Conservation (phyloP, 2,329 filamentous ascomycete genomes). For the Cladorrhinum sp. region DNA sequence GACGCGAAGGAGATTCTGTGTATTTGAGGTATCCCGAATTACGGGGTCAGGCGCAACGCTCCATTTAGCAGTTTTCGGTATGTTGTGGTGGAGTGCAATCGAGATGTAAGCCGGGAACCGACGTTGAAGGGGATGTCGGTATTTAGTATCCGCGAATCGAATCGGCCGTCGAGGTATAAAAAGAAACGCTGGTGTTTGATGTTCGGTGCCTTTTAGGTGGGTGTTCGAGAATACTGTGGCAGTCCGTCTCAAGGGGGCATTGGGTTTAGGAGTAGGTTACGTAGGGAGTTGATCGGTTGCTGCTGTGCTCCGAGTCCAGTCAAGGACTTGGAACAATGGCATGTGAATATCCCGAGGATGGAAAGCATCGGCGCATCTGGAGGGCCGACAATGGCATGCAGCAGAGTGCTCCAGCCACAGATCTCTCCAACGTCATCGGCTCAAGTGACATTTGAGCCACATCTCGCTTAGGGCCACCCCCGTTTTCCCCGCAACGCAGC, state of each 20-base stretch:
- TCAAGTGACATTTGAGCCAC: neutral
- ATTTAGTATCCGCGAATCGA: neutral
- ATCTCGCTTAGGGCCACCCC: neutral
- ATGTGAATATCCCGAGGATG: slow-evolving; percentile 27
- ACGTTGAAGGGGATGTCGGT: neutral
- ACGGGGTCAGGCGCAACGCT: slow-evolving; percentile 16
- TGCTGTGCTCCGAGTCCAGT: neutral
- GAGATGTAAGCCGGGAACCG: slow-evolving; percentile 9
- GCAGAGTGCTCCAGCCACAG: slow-evolving; percentile 6
- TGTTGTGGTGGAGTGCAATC: neutral
- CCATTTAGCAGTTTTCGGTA: slow-evolving; percentile 21
- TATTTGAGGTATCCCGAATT: slow-evolving; percentile 14
- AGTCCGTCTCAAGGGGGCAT: neutral
- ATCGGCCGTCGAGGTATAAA: neutral
- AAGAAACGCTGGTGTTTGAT: slow-evolving; percentile 7
- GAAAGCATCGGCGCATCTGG: slow-evolving; percentile 6
- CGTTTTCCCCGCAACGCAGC: slow-evolving; percentile 7
- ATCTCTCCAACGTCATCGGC: slow-evolving; percentile 8
- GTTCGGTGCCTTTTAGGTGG: neutral
- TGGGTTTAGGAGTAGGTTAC: neutral
- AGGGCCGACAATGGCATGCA: slow-evolving; percentile 12
- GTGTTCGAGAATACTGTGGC: neutral
- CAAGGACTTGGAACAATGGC: slow-evolving; percentile 11
- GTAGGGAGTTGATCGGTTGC: neutral
- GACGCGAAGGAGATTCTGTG: slow-evolving; percentile 5